Conservation (phyloP, 2,329 filamentous ascomycete genomes). For the Xylariales sp. region DNA sequence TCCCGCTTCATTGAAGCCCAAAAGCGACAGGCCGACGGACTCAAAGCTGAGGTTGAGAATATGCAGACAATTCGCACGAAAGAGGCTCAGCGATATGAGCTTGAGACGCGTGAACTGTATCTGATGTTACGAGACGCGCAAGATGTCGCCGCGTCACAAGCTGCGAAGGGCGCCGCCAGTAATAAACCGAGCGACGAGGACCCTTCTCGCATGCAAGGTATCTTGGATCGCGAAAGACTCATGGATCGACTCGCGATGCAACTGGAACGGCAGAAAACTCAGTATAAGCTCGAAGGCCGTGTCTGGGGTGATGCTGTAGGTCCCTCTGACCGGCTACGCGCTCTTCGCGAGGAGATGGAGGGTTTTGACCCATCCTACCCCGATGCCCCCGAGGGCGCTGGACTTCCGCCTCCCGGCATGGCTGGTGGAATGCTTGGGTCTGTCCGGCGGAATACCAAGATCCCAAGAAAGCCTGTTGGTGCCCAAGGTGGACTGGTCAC, state of each 20-base stretch:
- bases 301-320: conserved; percentile 85
- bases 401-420: conserved; percentile 70
- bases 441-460: conserved; percentile 71
- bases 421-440: conserved; percentile 80
- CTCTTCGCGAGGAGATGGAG: conserved; percentile 96
- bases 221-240: conserved; percentile 89
- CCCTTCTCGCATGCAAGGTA: conserved; percentile 85
- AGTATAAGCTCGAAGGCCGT: conserved; percentile 95
- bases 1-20: conserved; percentile 90
- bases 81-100: conserved; percentile 92
- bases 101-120: conserved; percentile 96
- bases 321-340: conserved; percentile 90
- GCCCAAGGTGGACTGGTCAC: conserved; percentile 47
- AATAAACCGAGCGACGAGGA: conserved; percentile 71
- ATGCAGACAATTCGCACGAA: conserved; percentile 87
- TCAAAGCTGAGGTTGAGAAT: conserved; percentile 90
- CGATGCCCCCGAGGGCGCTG: conserved; percentile 58
- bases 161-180: conserved; percentile 66
- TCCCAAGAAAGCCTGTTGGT: conserved; percentile 65
- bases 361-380: conserved; percentile 54
- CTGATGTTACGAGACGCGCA: conserved; percentile 98
- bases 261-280: conserved; percentile 95
- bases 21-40: conserved; percentile 82
- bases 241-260: conserved; percentile 96
- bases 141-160: conserved; percentile 91